phyloP scores from a whole-genome alignment of 2,329 filamentous ascomycete genomes.

The Penicillium sclerotiorum region DNA sequence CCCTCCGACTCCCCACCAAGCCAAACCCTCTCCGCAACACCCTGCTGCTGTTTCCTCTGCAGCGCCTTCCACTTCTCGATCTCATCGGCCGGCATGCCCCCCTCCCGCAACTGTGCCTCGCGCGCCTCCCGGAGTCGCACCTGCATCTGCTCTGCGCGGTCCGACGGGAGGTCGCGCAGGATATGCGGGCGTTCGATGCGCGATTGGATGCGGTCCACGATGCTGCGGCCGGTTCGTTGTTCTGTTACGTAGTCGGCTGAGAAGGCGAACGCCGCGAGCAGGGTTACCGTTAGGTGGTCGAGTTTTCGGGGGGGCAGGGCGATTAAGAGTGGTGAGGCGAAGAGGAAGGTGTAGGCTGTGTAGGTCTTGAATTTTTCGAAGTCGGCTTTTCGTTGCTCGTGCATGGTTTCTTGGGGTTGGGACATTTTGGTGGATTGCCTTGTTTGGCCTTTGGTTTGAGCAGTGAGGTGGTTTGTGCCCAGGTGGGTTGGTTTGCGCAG shows the following conservation, averaged over 20 bases:
- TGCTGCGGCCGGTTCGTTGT: conserved; percentile 40
- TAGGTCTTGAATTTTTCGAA: conserved; percentile 45
- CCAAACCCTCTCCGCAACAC: conserved; percentile 37
- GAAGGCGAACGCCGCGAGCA: conserved; percentile 41
- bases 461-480: not conserved
- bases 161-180: conserved; percentile 31
- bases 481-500: not conserved
- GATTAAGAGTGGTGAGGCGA: conserved; percentile 36
- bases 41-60: conserved; percentile 31
- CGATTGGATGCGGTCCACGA: conserved; percentile 35
- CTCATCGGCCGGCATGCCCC: conserved; percentile 27
- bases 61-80: conserved; percentile 37
- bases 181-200: conserved; percentile 24
- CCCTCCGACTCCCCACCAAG: conserved; percentile 47
- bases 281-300: conserved; percentile 41
- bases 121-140: conserved; percentile 30
- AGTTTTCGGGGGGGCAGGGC: conserved; percentile 43
- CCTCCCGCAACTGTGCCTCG: conserved; percentile 29
- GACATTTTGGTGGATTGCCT: conserved; percentile 16
- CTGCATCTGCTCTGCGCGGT: conserved; percentile 39
- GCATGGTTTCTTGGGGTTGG: conserved; percentile 4
- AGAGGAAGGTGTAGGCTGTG: conserved; percentile 41
- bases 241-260: conserved; percentile 43
- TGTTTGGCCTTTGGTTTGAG: conserved; percentile 4
- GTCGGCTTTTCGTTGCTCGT: conserved; percentile 35